Evolutionary conservation across 2,329 filamentous ascomycete genomes (phyloP).

Genomic region (Ceratocystis lukuohia): DNA sequence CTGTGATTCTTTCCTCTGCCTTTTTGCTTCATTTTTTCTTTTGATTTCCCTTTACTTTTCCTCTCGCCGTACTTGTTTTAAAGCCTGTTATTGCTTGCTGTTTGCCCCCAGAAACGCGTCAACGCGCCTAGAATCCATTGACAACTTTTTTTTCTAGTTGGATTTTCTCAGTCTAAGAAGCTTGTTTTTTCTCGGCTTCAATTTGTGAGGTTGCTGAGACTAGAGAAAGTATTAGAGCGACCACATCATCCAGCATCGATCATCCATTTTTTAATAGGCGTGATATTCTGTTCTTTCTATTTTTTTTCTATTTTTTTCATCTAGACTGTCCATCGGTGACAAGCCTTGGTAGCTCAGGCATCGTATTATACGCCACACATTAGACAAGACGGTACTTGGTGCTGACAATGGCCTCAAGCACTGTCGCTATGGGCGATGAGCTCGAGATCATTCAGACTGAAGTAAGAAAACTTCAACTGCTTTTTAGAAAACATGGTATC

Average conservation of each 20-base stretch:
- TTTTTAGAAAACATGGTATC: neutral
- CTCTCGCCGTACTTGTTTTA: neutral
- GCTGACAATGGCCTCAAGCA: constrained; percentile 17
- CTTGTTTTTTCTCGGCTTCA: neutral
- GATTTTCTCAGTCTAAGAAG: constrained; percentile 5
- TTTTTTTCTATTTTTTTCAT: neutral
- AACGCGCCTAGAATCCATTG: constrained; percentile 18
- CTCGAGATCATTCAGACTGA: constrained; percentile 72
- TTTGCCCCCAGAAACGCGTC: constrained; percentile 16
- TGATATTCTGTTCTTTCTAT: neutral
- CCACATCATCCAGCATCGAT: neutral
- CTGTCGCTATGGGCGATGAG: constrained; percentile 41
- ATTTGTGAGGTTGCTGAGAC: neutral
- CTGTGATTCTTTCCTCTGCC: neutral
- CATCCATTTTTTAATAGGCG: neutral
- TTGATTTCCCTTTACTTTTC: neutral
- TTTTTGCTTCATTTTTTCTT: neutral
- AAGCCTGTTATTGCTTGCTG: neutral
- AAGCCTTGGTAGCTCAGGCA: neutral
- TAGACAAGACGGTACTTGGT: neutral
- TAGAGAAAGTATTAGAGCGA: neutral
- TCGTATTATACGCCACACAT: neutral
- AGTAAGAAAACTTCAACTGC: constrained; percentile 34
- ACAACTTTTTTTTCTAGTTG: constrained; percentile 13
- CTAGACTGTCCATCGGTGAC: neutral